Base-by-base conservation (phyloP, 192 early-diverging fungal genomes). In the Entomortierella parvispora region DNA sequence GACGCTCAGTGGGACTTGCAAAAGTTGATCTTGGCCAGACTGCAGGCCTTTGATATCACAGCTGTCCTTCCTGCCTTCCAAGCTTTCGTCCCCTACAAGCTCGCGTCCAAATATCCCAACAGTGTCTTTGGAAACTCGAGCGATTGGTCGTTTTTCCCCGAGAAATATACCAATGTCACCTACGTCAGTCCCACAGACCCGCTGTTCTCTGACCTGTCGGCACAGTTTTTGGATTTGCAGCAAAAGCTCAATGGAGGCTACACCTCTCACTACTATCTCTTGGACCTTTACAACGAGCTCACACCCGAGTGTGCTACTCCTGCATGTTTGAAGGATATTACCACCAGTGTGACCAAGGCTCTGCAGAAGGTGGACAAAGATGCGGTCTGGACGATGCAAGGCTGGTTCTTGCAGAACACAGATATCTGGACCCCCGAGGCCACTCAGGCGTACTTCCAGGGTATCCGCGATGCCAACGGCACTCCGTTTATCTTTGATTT, bases 211-310 rank as follows among this genome's bases (percentile, higher is more conserved):
- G 47, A 50, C 4, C 40, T 76, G 10, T 54, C 59, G 6, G 4
- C 50, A 15, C 26, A 76, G 10, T 76, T 28, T 37, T 51, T 76
- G 53, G 44, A 53, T 11, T 34, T 76, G 1, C 72, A 76, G 45
- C 58, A 76, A 29, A 55, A 54, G 34, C 37, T 76, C 12, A 62
- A 76, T 23, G 42, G 52, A 43, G 72, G 72, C 3, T 55, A 62
- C 53, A 18, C 54, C 18, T 62, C 72, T 0, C 51, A 76, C 32
- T 33, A 46, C 33, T 76, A 76, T 40, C 59, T 76, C 8, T 40
- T 76, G 58, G 72, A 76, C 60, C 65, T 76, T 18, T 76, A 57
- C 31, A 76, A 76, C 57, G 72, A 76, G 53, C 26, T 76, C n/a
- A 34, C 42, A 0, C 72, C 72, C 1, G 65, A 61, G 17, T 76